Evolutionary conservation across 306 rosid species (phyloP).

Genomic region (Vigna hirtella): DNA sequence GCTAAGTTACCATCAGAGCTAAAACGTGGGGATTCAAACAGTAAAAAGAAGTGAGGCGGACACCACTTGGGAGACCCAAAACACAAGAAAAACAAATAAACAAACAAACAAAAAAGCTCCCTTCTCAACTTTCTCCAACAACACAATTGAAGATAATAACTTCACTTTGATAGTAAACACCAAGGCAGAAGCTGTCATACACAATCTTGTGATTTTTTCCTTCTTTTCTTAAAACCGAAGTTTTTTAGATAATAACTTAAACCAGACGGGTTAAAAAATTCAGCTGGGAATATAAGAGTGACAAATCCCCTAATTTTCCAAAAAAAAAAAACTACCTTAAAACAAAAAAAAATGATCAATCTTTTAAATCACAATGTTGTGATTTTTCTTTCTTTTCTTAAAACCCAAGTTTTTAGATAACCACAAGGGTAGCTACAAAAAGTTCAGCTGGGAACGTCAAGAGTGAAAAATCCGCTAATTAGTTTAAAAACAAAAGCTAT

Average conservation of each 20-base stretch:
- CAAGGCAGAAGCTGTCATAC: not conserved
- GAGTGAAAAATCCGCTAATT: not conserved
- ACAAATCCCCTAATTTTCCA: not conserved
- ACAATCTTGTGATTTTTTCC: not conserved
- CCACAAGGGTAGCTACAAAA: not conserved
- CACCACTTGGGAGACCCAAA: slow-evolving; percentile 3
- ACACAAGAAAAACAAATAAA: not conserved
- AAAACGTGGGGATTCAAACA: not conserved
- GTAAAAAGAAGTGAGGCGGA: not conserved
- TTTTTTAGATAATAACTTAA: not conserved
- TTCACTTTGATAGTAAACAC: not conserved
- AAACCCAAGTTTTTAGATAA: not conserved
- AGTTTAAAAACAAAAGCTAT: not conserved
- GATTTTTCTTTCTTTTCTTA: not conserved
- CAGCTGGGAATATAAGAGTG: not conserved
- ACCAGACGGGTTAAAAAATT: not conserved
- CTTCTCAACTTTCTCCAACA: not conserved
- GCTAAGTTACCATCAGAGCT: not conserved
- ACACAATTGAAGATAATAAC: slow-evolving; percentile 1
- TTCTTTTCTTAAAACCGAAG: not conserved
- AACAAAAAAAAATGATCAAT: not conserved
- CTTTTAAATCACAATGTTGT: not conserved
- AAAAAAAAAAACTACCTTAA: not conserved
- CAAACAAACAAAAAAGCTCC: not conserved
- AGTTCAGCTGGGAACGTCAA: not conserved